Base-by-base conservation (phyloP, 805 yeast genomes). In the Zygoascus biomembranicola region DNA sequence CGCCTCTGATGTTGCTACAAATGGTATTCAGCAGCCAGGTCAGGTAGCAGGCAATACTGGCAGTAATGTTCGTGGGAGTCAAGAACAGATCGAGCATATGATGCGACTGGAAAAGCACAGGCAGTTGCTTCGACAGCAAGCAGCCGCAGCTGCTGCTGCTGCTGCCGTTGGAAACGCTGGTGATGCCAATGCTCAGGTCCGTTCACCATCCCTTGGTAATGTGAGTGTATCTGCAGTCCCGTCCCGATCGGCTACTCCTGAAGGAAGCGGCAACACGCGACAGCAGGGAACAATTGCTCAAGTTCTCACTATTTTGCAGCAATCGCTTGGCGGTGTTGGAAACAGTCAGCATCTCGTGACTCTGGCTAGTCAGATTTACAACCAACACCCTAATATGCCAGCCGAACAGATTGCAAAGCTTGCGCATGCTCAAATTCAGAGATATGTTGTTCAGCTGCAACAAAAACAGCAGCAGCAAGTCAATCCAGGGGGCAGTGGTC, bases 241-340 rank as follows among this genome's bases (percentile, higher is more conserved):
- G n/a, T 16, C 48, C 31, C n/a, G 43, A 43, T 14, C 32, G 19
- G 56, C 53, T 28, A 47, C 52, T 9, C 50, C 52, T 16, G 52
- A 45, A 26, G 54, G 76, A 70, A 52, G 69, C 66, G 68, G 65
- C 60, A 69, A 73, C 26, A 67, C 70, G 19, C 49, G 32, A 31
- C 49, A 23, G 23, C 52, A 32, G 26, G 49, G 20, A 8, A 32
- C 41, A 3, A 31, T 46, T 14, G 32, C 42, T n/a, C 23, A 26
- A 13, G 49, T 46, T 16, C 49, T 46, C n/a, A 14, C 49, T 8
- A 32, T 32, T n/a, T 32, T 46, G 18, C 49, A 46, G 49, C 49
- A 46, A 39, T 46, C 49, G 14, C 49, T 46, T 4, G 41, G 41
- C 6, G 49, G 49, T 14, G 32, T 46, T 32, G 49, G 42, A 8